Conservation (phyloP, 345 rosid species). For the Melaleuca quinquenervia region DNA sequence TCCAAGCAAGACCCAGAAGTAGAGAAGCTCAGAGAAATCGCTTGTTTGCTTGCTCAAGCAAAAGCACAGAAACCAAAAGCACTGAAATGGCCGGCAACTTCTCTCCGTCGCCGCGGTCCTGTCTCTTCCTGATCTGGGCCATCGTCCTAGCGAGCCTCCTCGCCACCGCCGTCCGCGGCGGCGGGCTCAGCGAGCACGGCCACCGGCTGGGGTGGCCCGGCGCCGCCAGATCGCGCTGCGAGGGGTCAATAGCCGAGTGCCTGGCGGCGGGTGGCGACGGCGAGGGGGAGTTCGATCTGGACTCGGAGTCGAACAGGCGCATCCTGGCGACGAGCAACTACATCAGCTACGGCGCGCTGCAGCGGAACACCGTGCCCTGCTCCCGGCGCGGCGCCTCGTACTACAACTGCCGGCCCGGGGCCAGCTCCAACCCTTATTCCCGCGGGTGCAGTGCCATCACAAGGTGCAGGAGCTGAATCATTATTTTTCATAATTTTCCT, state of each 20-base stretch:
- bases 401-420: conserved; percentile 75
- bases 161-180: conserved; percentile 21
- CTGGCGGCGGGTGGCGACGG: conserved; percentile 5
- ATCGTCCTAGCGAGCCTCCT: not conserved
- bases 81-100: not conserved
- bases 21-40: not conserved
- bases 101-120: not conserved
- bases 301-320: conserved; percentile 73
- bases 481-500: not conserved
- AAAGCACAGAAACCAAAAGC: not conserved
- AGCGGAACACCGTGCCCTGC: conserved; percentile 86
- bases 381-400: conserved; percentile 94
- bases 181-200: conserved; percentile 19
- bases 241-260: conserved; percentile 47
- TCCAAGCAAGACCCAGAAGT: not conserved
- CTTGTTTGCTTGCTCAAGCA: not conserved
- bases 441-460: conserved; percentile 87
- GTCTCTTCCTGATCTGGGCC: not conserved
- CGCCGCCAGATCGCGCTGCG: conserved; percentile 34
- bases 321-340: conserved; percentile 62
- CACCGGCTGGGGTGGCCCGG: conserved; percentile 29
- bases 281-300: conserved; percentile 61
- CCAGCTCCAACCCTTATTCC: conserved; percentile 72
- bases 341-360: conserved; percentile 90
- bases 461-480: conserved; percentile 62